Evolutionary conservation across 371 early-diverging fungal species (phyloP).

Genomic region (Lichtheimia ramosa): DNA sequence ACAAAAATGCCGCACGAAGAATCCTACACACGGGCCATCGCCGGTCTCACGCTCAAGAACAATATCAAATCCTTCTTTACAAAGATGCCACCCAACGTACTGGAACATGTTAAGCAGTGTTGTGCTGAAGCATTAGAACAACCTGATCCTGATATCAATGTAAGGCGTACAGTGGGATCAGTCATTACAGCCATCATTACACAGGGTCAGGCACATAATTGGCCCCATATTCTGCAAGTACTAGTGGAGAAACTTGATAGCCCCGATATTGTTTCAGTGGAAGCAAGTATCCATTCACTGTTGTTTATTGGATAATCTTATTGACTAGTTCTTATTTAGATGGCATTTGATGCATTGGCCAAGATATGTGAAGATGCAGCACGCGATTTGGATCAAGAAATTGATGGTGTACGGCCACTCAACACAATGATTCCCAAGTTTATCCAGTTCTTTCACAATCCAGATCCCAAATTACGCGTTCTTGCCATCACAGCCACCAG

Average conservation of each 20-base stretch:
- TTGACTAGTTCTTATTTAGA: constrained; percentile 39
- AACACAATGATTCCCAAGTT: constrained; percentile 81
- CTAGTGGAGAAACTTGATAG: constrained; percentile 71
- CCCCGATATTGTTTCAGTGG: constrained; percentile 63
- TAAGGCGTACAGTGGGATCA: constrained; percentile 61
- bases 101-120: constrained; percentile 73
- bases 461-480: constrained; percentile 68
- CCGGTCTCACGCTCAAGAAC: constrained; percentile 89
- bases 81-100: constrained; percentile 53
- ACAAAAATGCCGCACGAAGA: constrained; percentile 61
- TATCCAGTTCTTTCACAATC: constrained; percentile 71
- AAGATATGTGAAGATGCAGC: constrained; percentile 93
- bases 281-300: constrained; percentile 69
- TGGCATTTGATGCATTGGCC: constrained; percentile 78
- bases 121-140: constrained; percentile 57
- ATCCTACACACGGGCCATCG: constrained; percentile 68
- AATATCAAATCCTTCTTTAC: constrained; percentile 62
- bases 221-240: constrained; percentile 76
- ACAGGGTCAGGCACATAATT: constrained; percentile 66
- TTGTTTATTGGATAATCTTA: constrained; percentile 46
- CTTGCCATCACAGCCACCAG: constrained; percentile 77
- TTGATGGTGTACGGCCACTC: constrained; percentile 67
- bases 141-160: constrained; percentile 63
- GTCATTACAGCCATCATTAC: constrained; percentile 85
- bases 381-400: constrained; percentile 71